These are phyloP conservation scores for Parietichytrium sp. DNA, from an alignment of 108 stramenopile species.

Conservation along the genomic window DNA sequence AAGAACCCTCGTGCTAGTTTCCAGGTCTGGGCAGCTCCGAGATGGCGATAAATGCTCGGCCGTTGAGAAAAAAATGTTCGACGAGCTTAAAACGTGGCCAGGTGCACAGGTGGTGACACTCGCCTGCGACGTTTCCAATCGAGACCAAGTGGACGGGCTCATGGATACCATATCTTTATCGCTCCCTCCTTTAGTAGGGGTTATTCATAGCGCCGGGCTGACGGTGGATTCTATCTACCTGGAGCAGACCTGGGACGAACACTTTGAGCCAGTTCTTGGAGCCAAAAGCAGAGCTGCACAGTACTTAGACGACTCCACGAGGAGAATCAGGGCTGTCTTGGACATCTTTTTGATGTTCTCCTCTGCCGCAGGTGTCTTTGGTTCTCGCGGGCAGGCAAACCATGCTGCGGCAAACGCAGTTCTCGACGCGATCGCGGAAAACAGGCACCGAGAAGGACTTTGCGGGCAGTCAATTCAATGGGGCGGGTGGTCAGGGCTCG, in stretches of 20 bases:
- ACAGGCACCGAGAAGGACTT: neutral
- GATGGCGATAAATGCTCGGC: neutral
- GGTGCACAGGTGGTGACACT: neutral
- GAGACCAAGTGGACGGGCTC: neutral
- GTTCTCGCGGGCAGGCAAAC: conserved; percentile 12
- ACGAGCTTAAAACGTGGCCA: neutral
- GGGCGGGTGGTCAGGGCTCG: conserved; percentile 23
- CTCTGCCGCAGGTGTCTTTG: conserved; percentile 17
- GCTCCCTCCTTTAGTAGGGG: neutral
- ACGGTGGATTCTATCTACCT: neutral
- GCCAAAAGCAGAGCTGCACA: neutral
- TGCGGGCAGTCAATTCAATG: conserved; percentile 1
- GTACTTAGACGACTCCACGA: neutral
- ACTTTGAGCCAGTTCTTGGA: neutral
- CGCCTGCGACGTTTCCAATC: neutral
- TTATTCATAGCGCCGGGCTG: neutral
- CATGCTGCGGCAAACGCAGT: conserved; percentile 20
- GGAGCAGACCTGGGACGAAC: neutral
- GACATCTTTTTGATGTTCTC: neutral
- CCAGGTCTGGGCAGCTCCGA: neutral
- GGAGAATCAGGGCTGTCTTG: neutral
- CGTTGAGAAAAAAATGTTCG: neutral
- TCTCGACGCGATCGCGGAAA: neutral
- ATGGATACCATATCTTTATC: no score
- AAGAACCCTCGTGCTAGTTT: neutral